Conservation (phyloP, 2,329 filamentous ascomycete genomes). For the Monosporascus sp. region DNA sequence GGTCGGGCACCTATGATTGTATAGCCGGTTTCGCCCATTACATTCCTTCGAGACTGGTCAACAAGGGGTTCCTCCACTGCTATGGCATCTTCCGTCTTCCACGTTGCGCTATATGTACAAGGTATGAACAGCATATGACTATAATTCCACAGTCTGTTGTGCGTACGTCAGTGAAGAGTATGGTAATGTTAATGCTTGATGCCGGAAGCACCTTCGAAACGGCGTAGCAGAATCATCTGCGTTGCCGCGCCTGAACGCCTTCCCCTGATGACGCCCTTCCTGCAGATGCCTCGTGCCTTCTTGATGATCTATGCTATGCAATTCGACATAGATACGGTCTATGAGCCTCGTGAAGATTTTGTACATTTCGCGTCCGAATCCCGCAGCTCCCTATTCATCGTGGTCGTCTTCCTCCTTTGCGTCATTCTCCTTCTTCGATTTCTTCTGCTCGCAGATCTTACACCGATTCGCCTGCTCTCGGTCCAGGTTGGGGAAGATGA, state of each 20-base stretch:
- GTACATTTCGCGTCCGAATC: conserved; percentile 8
- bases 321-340: conserved; percentile 13
- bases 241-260: conserved; percentile 20
- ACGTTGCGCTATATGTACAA: background rate
- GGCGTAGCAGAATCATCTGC: conserved; percentile 15
- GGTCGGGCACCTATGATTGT: no score
- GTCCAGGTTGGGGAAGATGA: conserved; percentile 83
- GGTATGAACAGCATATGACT: background rate
- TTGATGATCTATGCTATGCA: conserved; percentile 21
- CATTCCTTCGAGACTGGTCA: background rate
- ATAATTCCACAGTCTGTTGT: background rate
- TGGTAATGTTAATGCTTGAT: conserved; percentile 11
- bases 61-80: background rate
- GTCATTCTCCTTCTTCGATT: conserved; percentile 23
- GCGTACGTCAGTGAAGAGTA: conserved; percentile 16
- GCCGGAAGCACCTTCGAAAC: conserved; percentile 5
- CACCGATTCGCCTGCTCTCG: conserved; percentile 68
- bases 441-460: conserved; percentile 54
- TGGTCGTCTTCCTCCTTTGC: conserved; percentile 34
- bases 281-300: conserved; percentile 23
- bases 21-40: no score
- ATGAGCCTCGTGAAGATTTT: conserved; percentile 5
- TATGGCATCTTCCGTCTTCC: background rate
- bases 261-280: conserved; percentile 14
- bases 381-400: conserved; percentile 20